A percentile compares a stretch with the other conserved stretches of the same genome.
phyloP scores from a whole-genome alignment of 1,139 yeast species.

The Lodderomyces theae region DNA sequence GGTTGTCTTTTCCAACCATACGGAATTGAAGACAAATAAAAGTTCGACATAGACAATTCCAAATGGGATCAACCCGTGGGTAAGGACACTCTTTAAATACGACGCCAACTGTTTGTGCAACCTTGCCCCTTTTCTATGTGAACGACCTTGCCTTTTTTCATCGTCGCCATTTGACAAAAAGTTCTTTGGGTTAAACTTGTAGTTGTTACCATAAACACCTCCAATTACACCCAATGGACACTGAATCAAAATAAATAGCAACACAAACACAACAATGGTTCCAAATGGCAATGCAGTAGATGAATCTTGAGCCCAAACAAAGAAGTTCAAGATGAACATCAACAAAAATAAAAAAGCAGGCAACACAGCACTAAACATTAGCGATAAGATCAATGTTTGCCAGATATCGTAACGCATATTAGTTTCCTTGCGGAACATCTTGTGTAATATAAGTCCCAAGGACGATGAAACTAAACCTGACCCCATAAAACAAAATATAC shows the following conservation, averaged over 20 bases:
- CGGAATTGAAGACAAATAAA: constrained; percentile 67
- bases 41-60: constrained; percentile 80
- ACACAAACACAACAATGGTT: constrained; percentile 57
- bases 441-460: constrained; percentile 61
- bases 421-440: constrained; percentile 43
- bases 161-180: neutral
- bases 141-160: neutral
- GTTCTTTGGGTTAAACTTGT: constrained; percentile 23
- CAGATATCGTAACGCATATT: constrained; percentile 23
- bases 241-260: constrained; percentile 60
- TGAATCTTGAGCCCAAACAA: constrained; percentile 76
- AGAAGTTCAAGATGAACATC: constrained; percentile 57
- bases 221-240: constrained; percentile 76
- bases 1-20: constrained; percentile 79
- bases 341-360: constrained; percentile 58
- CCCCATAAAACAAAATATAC: constrained; percentile 57
- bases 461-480: constrained; percentile 78
- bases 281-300: constrained; percentile 78
- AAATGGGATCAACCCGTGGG: constrained; percentile 74
- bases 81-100: constrained; percentile 17
- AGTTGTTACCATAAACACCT: constrained; percentile 55
- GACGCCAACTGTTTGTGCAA: neutral
- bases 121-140: too few relatives aligned
- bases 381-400: constrained; percentile 30
- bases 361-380: constrained; percentile 57